phyloP scores from a whole-genome alignment of 108 stramenopile genomes.

The Nitzschia putrida region DNA sequence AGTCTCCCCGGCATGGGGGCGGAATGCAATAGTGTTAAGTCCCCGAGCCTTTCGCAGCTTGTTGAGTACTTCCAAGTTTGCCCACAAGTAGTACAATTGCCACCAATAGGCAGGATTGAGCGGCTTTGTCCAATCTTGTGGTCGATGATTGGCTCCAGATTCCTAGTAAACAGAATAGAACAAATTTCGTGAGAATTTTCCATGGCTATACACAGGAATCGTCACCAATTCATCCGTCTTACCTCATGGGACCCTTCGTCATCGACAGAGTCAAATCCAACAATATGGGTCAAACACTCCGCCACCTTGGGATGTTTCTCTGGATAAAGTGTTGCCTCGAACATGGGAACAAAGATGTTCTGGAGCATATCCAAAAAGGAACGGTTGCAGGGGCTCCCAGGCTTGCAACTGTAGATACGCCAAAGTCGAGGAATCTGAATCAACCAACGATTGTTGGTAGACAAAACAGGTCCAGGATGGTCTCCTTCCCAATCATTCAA shows the following conservation, averaged over 20 bases:
- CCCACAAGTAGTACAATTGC: constrained; percentile 73
- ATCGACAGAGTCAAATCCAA: constrained; percentile 98
- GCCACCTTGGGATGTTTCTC: constrained; percentile 92
- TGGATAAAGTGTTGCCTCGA: constrained; percentile 94
- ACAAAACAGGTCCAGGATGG: constrained; percentile 82
- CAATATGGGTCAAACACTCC: constrained; percentile 91
- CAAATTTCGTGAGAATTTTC: neutral
- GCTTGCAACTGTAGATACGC: constrained; percentile 87
- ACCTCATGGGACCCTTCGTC: constrained; percentile 93
- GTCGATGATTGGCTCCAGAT: constrained; percentile 56
- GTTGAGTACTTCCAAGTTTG: constrained; percentile 93
- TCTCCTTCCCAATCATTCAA: constrained; percentile 72
- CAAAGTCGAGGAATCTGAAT: constrained; percentile 97
- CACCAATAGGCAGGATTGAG: constrained; percentile 91
- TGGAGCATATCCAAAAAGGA: constrained; percentile 93
- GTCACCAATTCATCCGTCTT: neutral
- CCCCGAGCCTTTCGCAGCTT: constrained; percentile 81
- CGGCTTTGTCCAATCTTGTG: constrained; percentile 79
- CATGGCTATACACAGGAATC: neutral
- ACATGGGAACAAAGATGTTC: constrained; percentile 96
- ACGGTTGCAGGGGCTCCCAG: constrained; percentile 35
- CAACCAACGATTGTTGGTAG: constrained; percentile 96
- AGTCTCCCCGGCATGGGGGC: constrained; percentile 96
- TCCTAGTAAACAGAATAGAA: constrained; percentile 39
- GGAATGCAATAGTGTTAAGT: constrained; percentile 87